Conservation (phyloP, 2,329 filamentous ascomycete genomes). For the Dactylellina parvicollis region DNA sequence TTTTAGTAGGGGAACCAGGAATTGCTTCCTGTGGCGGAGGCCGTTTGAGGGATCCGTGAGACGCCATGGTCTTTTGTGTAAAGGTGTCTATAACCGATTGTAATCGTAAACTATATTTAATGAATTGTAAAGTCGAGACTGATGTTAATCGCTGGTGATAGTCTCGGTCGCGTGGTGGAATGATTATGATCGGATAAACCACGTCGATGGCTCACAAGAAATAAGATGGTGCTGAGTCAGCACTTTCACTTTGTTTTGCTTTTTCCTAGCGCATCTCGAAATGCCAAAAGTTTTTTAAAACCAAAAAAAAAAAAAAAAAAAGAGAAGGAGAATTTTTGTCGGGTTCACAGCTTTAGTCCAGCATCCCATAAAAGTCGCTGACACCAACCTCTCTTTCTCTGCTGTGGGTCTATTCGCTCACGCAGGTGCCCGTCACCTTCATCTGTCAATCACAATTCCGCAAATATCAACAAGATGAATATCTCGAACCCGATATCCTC, state of each 20-base stretch:
- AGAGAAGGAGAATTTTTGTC: background rate
- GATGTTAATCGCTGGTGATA: no score
- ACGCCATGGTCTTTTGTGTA: constrained; percentile 40
- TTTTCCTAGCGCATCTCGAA: constrained; percentile 3
- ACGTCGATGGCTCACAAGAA: no score
- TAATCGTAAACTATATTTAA: no score
- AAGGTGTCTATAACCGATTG: no score
- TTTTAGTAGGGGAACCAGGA: constrained; percentile 45
- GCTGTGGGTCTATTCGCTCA: background rate
- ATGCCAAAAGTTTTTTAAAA: constrained; percentile 5
- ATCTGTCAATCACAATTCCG: background rate
- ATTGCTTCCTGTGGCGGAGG: constrained; percentile 42
- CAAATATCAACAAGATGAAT: constrained; percentile 67
- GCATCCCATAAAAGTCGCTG: background rate
- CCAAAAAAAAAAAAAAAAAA: constrained; percentile 4
- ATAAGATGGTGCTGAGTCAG: no score
- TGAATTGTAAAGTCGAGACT: background rate
- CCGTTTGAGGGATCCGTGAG: constrained; percentile 44
- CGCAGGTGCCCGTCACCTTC: background rate
- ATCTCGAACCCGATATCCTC: constrained; percentile 84
- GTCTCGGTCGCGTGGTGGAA: background rate
- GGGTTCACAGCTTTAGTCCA: background rate
- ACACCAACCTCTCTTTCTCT: background rate
- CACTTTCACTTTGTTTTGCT: no score
- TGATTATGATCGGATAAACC: no score